These are phyloP conservation scores for Ophiostoma triangulosporum DNA, from an alignment of 2,329 filamentous ascomycete genomes.

Conservation along the genomic window DNA sequence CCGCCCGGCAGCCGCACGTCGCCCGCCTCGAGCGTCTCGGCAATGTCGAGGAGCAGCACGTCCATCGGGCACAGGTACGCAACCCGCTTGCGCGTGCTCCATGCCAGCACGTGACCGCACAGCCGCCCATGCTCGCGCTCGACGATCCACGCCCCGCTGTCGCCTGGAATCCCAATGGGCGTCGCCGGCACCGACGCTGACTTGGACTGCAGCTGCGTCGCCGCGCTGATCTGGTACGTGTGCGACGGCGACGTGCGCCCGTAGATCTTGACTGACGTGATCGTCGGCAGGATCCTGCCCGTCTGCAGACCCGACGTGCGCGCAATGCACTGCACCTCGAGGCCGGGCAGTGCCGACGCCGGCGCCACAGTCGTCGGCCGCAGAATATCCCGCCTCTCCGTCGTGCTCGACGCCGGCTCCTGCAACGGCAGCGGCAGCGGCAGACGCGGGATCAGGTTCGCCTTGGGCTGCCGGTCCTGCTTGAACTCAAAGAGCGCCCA, in stretches of 20 bases:
- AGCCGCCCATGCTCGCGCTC: slow-evolving; percentile 66
- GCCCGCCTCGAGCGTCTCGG: slow-evolving; percentile 56
- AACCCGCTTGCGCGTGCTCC: slow-evolving; percentile 64
- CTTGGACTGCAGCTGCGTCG: neutral
- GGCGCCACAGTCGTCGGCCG: slow-evolving; percentile 46
- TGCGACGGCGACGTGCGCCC: slow-evolving; percentile 70
- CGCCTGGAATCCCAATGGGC: slow-evolving; percentile 63
- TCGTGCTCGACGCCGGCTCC: slow-evolving; percentile 4
- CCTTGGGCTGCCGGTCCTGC: slow-evolving; percentile 52
- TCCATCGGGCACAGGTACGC: slow-evolving; percentile 97
- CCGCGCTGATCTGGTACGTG: slow-evolving; percentile 39
- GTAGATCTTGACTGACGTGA: slow-evolving; percentile 78
- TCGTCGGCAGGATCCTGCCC: slow-evolving; percentile 61
- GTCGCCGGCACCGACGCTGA: slow-evolving; percentile 1
- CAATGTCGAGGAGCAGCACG: slow-evolving; percentile 73
- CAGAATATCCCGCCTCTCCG: slow-evolving; percentile 18
- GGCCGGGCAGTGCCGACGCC: slow-evolving; percentile 50
- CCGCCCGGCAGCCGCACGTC: slow-evolving; percentile 60
- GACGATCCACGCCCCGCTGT: slow-evolving; percentile 88
- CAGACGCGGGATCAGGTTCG: slow-evolving; percentile 51
- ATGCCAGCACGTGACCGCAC: slow-evolving; percentile 82
- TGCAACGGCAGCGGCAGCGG: slow-evolving; percentile 5
- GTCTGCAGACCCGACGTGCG: slow-evolving; percentile 73
- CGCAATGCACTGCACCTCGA: slow-evolving; percentile 77
- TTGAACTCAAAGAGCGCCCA: slow-evolving; percentile 84